Evolutionary conservation across 1,139 yeast species (phyloP).

Genomic region (Starmera stellimalicola): DNA sequence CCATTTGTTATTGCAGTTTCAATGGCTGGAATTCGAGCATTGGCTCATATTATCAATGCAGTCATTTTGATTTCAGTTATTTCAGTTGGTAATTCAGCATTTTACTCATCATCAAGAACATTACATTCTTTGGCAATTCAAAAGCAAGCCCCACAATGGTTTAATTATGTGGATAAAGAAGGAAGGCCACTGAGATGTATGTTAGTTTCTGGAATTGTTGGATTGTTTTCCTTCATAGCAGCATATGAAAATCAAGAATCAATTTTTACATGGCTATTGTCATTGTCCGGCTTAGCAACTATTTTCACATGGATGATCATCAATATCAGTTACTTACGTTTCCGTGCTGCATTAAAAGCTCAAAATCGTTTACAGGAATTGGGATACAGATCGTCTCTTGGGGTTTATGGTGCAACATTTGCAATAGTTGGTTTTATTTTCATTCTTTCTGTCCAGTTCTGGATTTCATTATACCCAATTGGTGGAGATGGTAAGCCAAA

Average conservation of each 20-base stretch:
- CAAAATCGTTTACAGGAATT: slow-evolving; percentile 53
- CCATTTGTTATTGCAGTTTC: slow-evolving; percentile 66
- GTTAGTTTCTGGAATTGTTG: slow-evolving; percentile 43
- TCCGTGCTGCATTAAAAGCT: slow-evolving; percentile 53
- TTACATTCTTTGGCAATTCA: slow-evolving; percentile 74
- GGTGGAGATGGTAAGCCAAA: slow-evolving; percentile 38
- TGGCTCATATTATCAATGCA: slow-evolving; percentile 65
- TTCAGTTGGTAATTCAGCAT: slow-evolving; percentile 69
- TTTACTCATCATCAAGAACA: slow-evolving; percentile 75
- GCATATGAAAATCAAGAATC: slow-evolving; percentile 51
- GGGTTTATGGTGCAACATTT: slow-evolving; percentile 51
- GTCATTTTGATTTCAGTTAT: slow-evolving; percentile 62
- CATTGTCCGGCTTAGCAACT: slow-evolving; percentile 75
- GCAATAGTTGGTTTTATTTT: slow-evolving; percentile 48
- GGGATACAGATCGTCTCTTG: slow-evolving; percentile 52
- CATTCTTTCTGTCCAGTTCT: slow-evolving; percentile 62
- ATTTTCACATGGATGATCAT: slow-evolving; percentile 80
- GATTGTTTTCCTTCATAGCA: slow-evolving; percentile 64
- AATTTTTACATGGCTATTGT: slow-evolving; percentile 69
- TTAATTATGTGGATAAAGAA: slow-evolving; percentile 63
- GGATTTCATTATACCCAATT: slow-evolving; percentile 63
- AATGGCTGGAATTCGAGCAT: slow-evolving; percentile 44
- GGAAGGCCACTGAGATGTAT: slow-evolving; percentile 73
- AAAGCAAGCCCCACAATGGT: slow-evolving; percentile 67
- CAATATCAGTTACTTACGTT: slow-evolving; percentile 59